phyloP scores from a whole-genome alignment of 345 rosid genomes.

The Balakata baccata region DNA sequence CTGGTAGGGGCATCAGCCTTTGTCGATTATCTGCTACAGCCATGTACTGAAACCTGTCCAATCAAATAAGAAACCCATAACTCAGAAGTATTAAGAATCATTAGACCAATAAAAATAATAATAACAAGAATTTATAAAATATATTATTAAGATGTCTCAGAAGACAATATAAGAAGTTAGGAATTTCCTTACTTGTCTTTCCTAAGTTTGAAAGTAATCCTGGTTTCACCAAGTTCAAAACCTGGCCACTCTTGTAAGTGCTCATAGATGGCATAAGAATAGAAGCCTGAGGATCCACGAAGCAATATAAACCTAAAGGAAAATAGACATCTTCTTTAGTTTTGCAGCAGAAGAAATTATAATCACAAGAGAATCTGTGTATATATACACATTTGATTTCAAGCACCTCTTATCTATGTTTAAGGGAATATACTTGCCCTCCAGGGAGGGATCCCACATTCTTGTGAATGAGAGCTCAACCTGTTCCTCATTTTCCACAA shows the following conservation, averaged over 20 bases:
- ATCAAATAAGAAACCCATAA: neutral
- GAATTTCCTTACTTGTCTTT: slow-evolving; percentile 57
- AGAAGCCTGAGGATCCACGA: slow-evolving; percentile 69
- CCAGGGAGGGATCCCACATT: slow-evolving; percentile 26
- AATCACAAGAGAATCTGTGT: neutral
- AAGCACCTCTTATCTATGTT: slow-evolving; percentile 32
- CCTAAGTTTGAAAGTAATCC: slow-evolving; percentile 80
- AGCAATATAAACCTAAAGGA: slow-evolving; percentile 20
- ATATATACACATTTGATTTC: slow-evolving; percentile 10
- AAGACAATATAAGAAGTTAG: slow-evolving; percentile 1
- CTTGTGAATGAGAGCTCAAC: slow-evolving; percentile 32
- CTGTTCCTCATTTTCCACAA: slow-evolving; percentile 30
- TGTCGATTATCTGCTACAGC: slow-evolving; percentile 26
- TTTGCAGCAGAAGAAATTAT: neutral
- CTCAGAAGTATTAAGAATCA: neutral
- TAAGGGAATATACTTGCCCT: slow-evolving; percentile 25
- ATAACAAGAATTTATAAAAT: neutral
- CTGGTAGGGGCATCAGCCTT: slow-evolving; percentile 34
- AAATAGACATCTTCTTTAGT: slow-evolving; percentile 21
- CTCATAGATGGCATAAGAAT: slow-evolving; percentile 73
- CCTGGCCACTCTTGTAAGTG: slow-evolving; percentile 76
- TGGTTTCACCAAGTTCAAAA: slow-evolving; percentile 66
- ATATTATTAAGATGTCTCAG: neutral
- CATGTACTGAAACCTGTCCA: slow-evolving; percentile 32
- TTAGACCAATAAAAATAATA: neutral